Percentiles rank a stretch among this genome's conserved stretches.
Evolutionary conservation across 352 stramenopile genomes (phyloP).

Genomic region (Thraustochytrium sp.): DNA sequence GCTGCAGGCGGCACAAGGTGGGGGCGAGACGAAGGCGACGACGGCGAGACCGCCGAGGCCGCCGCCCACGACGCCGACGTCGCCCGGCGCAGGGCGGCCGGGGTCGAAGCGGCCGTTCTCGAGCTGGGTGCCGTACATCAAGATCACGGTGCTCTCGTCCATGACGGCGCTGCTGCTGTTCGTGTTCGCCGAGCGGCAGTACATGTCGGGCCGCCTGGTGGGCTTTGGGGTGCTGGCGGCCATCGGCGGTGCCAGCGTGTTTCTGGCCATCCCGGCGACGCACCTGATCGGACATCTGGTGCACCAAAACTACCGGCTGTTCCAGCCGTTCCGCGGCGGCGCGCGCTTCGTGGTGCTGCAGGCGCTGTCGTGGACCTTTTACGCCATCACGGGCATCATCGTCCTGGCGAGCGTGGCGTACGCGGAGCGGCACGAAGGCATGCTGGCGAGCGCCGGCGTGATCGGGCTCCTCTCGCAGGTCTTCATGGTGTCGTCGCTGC

Average conservation of each 20-base stretch:
- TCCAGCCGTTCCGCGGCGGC: slow-evolving; percentile 45
- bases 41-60: neutral
- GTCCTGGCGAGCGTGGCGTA: slow-evolving; percentile 27
- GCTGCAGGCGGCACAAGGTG: neutral
- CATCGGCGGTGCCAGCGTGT: slow-evolving; percentile 22
- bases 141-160: neutral
- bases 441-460: slow-evolving; percentile 43
- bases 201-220: neutral
- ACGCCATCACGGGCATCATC: slow-evolving; percentile 11
- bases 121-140: slow-evolving; percentile 36
- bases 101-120: no score
- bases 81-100: neutral
- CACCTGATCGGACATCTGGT: slow-evolving; percentile 34
- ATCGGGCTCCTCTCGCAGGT: slow-evolving; percentile 46
- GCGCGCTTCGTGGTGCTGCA: slow-evolving; percentile 45
- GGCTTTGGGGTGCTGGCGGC: slow-evolving; percentile 34
- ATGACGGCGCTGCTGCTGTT: slow-evolving; percentile 24
- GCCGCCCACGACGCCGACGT: neutral
- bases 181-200: slow-evolving; percentile 16
- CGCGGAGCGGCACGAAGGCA: slow-evolving; percentile 4
- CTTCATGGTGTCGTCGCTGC: slow-evolving; percentile 44
- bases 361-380: slow-evolving; percentile 47
- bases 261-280: slow-evolving; percentile 40
- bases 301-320: slow-evolving; percentile 40
- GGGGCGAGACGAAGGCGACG: no score